Conservation (phyloP, 768 basidiomycete genomes). For the Termitomyces heimii region DNA sequence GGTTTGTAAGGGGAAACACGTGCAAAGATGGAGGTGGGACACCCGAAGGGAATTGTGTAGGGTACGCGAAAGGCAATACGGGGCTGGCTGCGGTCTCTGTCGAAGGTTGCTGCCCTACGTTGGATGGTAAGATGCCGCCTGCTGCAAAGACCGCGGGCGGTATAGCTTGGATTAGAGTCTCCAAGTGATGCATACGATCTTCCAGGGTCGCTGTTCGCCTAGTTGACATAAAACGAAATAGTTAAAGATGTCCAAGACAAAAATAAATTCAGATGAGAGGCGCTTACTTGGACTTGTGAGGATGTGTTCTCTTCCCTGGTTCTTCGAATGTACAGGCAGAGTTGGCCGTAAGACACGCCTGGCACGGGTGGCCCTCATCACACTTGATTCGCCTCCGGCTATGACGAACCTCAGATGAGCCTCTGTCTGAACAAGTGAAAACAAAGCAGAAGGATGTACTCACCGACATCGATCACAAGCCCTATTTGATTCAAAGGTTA, state of each 20-base stretch:
- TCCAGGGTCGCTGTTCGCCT: constrained; percentile 81
- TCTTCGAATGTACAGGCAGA: constrained; percentile 86
- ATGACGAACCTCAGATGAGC: constrained; percentile 3
- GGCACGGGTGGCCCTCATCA: constrained; percentile 86
- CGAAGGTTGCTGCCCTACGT: constrained; percentile 24
- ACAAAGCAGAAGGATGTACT: constrained; percentile 20
- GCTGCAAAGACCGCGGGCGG: constrained; percentile 76
- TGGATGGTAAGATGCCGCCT: constrained; percentile 32
- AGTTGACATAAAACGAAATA: constrained; percentile 5
- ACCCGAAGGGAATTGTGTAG: constrained; percentile 35
- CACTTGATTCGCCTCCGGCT: constrained; percentile 84
- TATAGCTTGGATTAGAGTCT: constrained; percentile 79
- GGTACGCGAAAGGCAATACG: constrained; percentile 22
- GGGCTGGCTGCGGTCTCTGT: constrained; percentile 20
- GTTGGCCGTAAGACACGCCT: constrained; percentile 78
- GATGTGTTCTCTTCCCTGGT: constrained; percentile 78
- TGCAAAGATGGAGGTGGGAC: constrained; percentile 77
- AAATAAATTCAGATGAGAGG: constrained; percentile 2
- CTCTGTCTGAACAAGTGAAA: background rate
- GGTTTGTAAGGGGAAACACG: constrained; percentile 74
- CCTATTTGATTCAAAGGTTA: constrained; percentile 31
- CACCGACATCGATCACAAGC: constrained; percentile 91
- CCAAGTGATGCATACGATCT: constrained; percentile 85
- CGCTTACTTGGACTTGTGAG: constrained; percentile 82
- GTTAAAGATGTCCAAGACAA: background rate